Percentiles rank a stretch among this genome's conserved stretches.
phyloP scores from a whole-genome alignment of 768 basidiomycete genomes.

The Auricularia auricula-judae region DNA sequence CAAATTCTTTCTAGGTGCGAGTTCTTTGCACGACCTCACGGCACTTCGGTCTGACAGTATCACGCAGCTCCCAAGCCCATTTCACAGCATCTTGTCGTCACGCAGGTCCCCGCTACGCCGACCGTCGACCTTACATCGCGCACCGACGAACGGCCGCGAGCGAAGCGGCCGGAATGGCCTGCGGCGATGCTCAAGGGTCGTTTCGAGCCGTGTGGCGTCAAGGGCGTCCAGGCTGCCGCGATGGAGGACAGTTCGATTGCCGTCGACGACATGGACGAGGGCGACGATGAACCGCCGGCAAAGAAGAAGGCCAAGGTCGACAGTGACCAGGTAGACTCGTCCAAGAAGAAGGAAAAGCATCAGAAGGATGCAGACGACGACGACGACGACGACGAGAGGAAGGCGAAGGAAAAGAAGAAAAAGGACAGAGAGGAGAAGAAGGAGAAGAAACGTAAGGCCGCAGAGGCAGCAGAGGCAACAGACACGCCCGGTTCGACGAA shows the following conservation, averaged over 20 bases:
- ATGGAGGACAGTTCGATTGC: constrained; percentile 2
- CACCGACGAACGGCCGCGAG: not conserved
- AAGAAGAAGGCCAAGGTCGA: constrained; percentile 17
- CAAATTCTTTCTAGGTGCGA: constrained; percentile 44
- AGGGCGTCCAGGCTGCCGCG: not conserved
- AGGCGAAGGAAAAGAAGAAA: constrained; percentile 8
- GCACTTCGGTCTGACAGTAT: not conserved
- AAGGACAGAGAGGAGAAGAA: constrained; percentile 9
- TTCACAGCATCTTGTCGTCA: not conserved
- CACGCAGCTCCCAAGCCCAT: not conserved
- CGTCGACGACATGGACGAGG: constrained; percentile 7
- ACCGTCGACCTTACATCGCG: not conserved
- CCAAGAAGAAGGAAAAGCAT: constrained; percentile 13
- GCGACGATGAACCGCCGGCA: not conserved
- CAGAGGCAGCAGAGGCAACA: not conserved
- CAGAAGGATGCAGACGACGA: constrained; percentile 10
- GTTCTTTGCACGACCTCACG: not conserved
- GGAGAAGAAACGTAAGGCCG: not conserved
- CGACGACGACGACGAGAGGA: constrained; percentile 9
- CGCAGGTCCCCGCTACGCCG: not conserved
- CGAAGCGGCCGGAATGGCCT: not conserved
- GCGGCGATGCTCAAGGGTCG: not conserved
- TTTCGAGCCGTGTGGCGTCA: not conserved
- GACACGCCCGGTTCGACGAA: no score
- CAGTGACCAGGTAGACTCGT: constrained; percentile 6